phyloP scores from a whole-genome alignment of 345 rosid genomes.

The Arabis hirsuta region DNA sequence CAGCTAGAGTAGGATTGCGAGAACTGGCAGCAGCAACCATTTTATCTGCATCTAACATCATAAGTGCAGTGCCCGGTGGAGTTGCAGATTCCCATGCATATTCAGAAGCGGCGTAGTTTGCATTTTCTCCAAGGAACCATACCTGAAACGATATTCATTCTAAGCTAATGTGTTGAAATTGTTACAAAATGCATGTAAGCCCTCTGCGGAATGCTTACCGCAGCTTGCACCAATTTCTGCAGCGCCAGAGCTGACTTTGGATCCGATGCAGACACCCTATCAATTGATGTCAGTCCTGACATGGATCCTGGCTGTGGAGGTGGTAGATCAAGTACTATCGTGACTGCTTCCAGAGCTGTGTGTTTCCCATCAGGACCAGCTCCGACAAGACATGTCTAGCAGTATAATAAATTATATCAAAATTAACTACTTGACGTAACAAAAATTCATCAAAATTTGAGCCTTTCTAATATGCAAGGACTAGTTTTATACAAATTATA shows the following conservation, averaged over 20 bases:
- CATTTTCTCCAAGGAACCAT: slow-evolving; percentile 99
- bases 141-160: slow-evolving; percentile 58
- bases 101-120: slow-evolving; percentile 99
- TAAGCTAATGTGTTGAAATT: slow-evolving; percentile 14
- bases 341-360: slow-evolving; percentile 98
- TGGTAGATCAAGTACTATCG: slow-evolving; percentile 95
- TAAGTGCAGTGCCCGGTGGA: slow-evolving; percentile 99
- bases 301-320: slow-evolving; percentile 99
- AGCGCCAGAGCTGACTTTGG: slow-evolving; percentile 97
- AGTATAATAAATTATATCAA: slow-evolving; percentile 18
- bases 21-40: slow-evolving; percentile 99
- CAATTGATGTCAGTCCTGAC: slow-evolving; percentile 85
- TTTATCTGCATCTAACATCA: slow-evolving; percentile 99
- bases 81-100: slow-evolving; percentile 99
- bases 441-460: slow-evolving; percentile 18
- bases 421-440: slow-evolving; percentile 1
- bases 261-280: slow-evolving; percentile 94
- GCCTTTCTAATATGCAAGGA: slow-evolving; percentile 11
- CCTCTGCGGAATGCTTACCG: slow-evolving; percentile 61
- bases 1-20: slow-evolving; percentile 96
- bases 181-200: slow-evolving; percentile 26
- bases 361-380: slow-evolving; percentile 99
- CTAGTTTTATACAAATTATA: slow-evolving; percentile 15
- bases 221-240: slow-evolving; percentile 98
- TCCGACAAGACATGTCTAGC: slow-evolving; percentile 97